Conservation (phyloP, 2,329 filamentous ascomycete species). For the Aotearoamyces nothofagi region DNA sequence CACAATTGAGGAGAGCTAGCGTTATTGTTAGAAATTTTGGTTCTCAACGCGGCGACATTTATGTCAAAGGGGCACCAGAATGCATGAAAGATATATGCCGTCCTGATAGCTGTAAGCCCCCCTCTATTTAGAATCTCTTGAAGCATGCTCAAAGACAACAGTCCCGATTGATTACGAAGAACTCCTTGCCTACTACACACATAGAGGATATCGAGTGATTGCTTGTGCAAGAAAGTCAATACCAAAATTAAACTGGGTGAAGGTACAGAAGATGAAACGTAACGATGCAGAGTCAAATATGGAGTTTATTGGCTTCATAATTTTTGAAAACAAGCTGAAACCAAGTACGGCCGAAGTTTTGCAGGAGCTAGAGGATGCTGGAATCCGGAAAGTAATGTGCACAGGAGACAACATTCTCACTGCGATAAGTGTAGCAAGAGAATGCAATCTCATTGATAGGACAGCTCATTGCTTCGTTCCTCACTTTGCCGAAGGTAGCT, state of each 20-base stretch:
- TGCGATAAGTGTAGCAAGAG: slow-evolving; percentile 85
- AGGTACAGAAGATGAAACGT: slow-evolving; percentile 85
- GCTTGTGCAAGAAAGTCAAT: slow-evolving; percentile 86
- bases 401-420: slow-evolving; percentile 97
- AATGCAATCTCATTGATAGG: slow-evolving; percentile 70
- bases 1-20: slow-evolving; percentile 79
- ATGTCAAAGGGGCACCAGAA: slow-evolving; percentile 92
- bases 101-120: slow-evolving; percentile 55
- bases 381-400: slow-evolving; percentile 87
- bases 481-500: slow-evolving; percentile 59
- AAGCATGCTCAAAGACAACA: slow-evolving; percentile 15
- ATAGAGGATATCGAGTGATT: slow-evolving; percentile 92
- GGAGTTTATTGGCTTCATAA: slow-evolving; percentile 88
- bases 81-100: slow-evolving; percentile 90
- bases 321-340: slow-evolving; percentile 98
- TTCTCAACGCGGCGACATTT: slow-evolving; percentile 69
- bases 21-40: slow-evolving; percentile 85
- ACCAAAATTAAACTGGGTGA: slow-evolving; percentile 79
- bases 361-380: slow-evolving; percentile 65
- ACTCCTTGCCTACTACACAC: slow-evolving; percentile 77
- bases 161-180: slow-evolving; percentile 85
- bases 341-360: slow-evolving; percentile 70
- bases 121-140: neutral
- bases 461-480: slow-evolving; percentile 86
- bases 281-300: slow-evolving; percentile 70